Evolutionary conservation across 1,284 basidiomycete genomes (phyloP).

Genomic region (Papiliotrema nemorosa): DNA sequence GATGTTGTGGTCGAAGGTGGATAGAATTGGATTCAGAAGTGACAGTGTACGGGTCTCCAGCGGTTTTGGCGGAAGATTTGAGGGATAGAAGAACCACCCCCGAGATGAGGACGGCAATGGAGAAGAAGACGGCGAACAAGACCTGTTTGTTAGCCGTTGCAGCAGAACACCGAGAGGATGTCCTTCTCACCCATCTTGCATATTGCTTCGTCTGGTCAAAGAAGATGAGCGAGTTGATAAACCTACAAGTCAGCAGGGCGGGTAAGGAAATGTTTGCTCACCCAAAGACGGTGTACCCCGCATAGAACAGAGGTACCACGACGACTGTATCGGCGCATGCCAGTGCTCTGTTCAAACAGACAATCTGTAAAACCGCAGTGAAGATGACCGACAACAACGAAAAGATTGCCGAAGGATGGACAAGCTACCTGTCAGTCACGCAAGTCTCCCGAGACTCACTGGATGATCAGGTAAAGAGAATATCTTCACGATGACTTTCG

Average conservation of each 20-base stretch:
- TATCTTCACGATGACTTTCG: conserved; percentile 63
- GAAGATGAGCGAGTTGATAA: conserved; percentile 68
- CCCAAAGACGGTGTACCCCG: conserved; percentile 62
- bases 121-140: conserved; percentile 77
- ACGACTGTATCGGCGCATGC: conserved; percentile 61
- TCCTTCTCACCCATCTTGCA: conserved; percentile 62
- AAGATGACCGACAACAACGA: conserved; percentile 73
- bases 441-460: conserved; percentile 18
- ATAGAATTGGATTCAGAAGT: conserved; percentile 21
- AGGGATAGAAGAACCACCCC: conserved; percentile 61
- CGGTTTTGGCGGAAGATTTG: conserved; percentile 39
- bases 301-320: conserved; percentile 70
- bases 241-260: conserved; percentile 30
- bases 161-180: background rate
- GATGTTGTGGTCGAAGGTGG: conserved; percentile 29
- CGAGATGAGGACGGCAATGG: conserved; percentile 75
- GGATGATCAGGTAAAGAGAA: conserved; percentile 40
- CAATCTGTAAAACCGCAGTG: conserved; percentile 83
- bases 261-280: conserved; percentile 39
- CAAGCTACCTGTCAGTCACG: conserved; percentile 53
- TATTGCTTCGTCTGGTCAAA: conserved; percentile 78
- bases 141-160: conserved; percentile 23
- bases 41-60: conserved; percentile 31
- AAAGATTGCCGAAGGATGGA: conserved; percentile 72
- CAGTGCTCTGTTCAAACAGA: conserved; percentile 81